These are phyloP conservation scores for Macadamia tetraphylla DNA, from an alignment of 164 flowering plant species.

Conservation along the genomic window DNA sequence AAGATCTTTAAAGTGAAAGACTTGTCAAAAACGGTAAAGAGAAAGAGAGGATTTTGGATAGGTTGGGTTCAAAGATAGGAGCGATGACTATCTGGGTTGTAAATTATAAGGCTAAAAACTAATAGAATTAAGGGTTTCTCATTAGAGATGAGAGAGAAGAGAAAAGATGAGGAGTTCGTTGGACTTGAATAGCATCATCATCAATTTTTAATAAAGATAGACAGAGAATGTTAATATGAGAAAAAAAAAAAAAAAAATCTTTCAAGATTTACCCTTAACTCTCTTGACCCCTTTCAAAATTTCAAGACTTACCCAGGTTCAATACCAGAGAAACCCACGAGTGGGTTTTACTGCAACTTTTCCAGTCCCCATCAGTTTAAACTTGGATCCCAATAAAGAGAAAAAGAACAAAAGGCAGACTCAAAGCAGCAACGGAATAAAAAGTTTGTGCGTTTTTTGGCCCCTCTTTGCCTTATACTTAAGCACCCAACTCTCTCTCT, in stretches of 20 bases:
- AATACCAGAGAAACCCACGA: conserved; percentile 11
- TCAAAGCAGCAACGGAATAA: background rate
- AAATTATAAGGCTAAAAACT: background rate
- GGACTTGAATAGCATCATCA: conserved; percentile 8
- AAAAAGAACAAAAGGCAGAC: background rate
- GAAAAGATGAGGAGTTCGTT: background rate
- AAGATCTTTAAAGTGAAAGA: background rate
- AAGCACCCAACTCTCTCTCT: background rate
- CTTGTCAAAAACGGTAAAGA: background rate
- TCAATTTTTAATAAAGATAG: conserved; percentile 6
- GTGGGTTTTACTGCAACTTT: conserved; percentile 15
- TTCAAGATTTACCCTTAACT: too few species aligned
- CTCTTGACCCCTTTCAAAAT: too few species aligned
- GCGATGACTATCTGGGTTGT: background rate
- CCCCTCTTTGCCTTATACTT: background rate
- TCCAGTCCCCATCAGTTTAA: conserved; percentile 8
- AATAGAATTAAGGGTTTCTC: background rate
- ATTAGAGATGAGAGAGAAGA: background rate
- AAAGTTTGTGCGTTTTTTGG: background rate
- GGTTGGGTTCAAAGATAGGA: background rate
- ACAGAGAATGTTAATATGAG: background rate
- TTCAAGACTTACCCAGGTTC: too few species aligned
- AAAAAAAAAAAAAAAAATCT: too few species aligned
- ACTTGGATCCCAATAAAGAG: background rate
- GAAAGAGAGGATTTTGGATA: too few species aligned